Evolutionary conservation across 768 basidiomycete genomes (phyloP).

Genomic region (Exidia glandulosa): DNA sequence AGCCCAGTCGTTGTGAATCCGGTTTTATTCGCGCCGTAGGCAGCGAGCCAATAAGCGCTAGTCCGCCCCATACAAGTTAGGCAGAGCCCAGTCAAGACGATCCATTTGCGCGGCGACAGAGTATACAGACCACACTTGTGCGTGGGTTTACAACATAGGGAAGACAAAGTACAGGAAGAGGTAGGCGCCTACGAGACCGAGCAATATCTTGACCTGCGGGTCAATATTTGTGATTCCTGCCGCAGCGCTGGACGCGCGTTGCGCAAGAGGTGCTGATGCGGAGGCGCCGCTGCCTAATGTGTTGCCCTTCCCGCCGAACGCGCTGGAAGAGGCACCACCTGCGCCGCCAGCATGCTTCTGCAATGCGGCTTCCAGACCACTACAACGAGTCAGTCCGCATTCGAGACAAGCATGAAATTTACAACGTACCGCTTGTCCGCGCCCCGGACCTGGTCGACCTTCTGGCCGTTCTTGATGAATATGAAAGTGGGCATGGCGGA

Average conservation of each 20-base stretch:
- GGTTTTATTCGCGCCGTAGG: no score
- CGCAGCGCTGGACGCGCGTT: slow-evolving; percentile 21
- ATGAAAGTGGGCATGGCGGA: slow-evolving; percentile 68
- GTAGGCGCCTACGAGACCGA: slow-evolving; percentile 56
- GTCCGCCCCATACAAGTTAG: no score
- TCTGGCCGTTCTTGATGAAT: slow-evolving; percentile 54
- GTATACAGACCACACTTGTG: no score
- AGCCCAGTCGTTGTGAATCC: no score
- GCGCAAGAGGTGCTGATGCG: slow-evolving; percentile 24
- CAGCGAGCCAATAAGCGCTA: no score
- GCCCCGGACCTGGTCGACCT: slow-evolving; percentile 64
- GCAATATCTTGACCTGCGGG: slow-evolving; percentile 55
- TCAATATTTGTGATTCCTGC: slow-evolving; percentile 40
- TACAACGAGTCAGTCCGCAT: slow-evolving; percentile 17
- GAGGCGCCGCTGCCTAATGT: slow-evolving; percentile 45
- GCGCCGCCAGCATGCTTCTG: slow-evolving; percentile 36
- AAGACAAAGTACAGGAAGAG: slow-evolving; percentile 37
- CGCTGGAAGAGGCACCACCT: slow-evolving; percentile 23
- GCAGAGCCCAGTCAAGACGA: no score
- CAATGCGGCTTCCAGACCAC: slow-evolving; percentile 51
- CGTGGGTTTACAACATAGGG: slow-evolving; percentile 3
- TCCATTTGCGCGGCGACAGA: no score
- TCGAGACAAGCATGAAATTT: background rate
- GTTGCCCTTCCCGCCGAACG: slow-evolving; percentile 65
- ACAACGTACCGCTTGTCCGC: slow-evolving; percentile 50